Percentiles rank a stretch among this genome's conserved stretches.
These are phyloP conservation scores for Salvia splendens DNA, from an alignment of 257 asterid genomes.

Conservation along the genomic window DNA sequence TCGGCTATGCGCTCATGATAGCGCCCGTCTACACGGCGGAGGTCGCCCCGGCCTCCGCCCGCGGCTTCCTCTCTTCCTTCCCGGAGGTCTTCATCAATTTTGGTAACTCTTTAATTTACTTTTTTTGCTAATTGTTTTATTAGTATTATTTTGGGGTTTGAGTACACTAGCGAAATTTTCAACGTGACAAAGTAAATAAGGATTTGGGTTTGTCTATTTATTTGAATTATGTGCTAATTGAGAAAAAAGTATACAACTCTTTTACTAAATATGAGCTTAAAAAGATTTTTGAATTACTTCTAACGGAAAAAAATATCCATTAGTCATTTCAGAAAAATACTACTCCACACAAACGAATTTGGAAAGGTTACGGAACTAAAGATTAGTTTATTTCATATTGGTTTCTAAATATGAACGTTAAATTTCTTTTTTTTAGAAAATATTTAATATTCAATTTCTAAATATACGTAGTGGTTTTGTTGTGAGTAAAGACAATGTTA, in stretches of 20 bases:
- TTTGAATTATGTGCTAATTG: background rate
- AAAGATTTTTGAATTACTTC: background rate
- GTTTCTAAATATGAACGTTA: no score
- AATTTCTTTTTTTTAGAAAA: background rate
- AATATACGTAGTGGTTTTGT: background rate
- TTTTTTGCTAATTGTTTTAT: background rate
- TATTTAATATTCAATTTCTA: background rate
- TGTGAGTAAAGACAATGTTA: no score
- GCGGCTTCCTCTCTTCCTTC: slow-evolving; percentile 87
- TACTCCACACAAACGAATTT: no score
- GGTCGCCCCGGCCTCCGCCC: slow-evolving; percentile 85
- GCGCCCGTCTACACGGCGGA: slow-evolving; percentile 97
- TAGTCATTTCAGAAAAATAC: no score
- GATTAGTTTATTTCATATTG: no score
- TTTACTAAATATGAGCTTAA: no score
- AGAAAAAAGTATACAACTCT: background rate
- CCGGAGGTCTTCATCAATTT: slow-evolving; percentile 91
- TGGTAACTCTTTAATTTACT: slow-evolving; percentile 40
- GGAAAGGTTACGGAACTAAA: no score
- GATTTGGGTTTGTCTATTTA: no score
- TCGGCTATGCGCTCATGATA: slow-evolving; percentile 91
- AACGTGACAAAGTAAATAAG: background rate
- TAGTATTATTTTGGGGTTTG: background rate
- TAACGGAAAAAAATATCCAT: background rate
- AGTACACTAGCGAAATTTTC: background rate